Percentiles rank a stretch among this genome's conserved stretches.
These are phyloP conservation scores for Gastrodia elata DNA, from an alignment of 106 monocot genomes.

Conservation along the genomic window DNA sequence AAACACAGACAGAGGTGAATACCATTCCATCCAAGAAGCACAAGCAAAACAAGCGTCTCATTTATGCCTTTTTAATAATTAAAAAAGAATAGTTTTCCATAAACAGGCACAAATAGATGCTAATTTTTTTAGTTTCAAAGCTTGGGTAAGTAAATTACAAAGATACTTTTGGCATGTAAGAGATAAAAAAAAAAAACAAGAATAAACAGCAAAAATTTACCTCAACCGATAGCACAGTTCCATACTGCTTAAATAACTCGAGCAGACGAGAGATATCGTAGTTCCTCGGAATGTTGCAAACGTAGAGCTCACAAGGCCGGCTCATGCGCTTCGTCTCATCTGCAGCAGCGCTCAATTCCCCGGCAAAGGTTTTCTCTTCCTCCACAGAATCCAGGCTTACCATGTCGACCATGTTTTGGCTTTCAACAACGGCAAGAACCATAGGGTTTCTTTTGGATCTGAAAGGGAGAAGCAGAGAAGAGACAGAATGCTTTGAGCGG, in stretches of 20 bases:
- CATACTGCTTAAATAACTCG: constrained; percentile 56
- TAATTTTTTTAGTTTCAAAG: too few species aligned
- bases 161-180: too few species aligned
- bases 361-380: constrained; percentile 14
- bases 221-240: constrained; percentile 64
- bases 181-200: too few species aligned
- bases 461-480: background rate
- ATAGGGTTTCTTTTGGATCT: background rate
- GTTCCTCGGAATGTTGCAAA: constrained; percentile 77
- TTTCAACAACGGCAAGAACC: background rate
- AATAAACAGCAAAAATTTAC: constrained; percentile 16
- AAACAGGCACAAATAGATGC: too few species aligned
- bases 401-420: background rate
- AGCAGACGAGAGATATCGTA: constrained; percentile 46
- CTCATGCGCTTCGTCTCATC: constrained; percentile 12
- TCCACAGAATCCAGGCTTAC: background rate
- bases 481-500: background rate
- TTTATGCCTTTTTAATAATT: too few species aligned
- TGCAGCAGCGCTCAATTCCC: background rate
- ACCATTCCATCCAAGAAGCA: background rate
- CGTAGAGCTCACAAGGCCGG: constrained; percentile 68
- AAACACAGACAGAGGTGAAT: background rate
- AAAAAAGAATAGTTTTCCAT: too few species aligned
- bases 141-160: too few species aligned
- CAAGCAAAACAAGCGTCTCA: too few species aligned